Conservation (phyloP, 805 yeast species). For the Yarrowia divulgata region DNA sequence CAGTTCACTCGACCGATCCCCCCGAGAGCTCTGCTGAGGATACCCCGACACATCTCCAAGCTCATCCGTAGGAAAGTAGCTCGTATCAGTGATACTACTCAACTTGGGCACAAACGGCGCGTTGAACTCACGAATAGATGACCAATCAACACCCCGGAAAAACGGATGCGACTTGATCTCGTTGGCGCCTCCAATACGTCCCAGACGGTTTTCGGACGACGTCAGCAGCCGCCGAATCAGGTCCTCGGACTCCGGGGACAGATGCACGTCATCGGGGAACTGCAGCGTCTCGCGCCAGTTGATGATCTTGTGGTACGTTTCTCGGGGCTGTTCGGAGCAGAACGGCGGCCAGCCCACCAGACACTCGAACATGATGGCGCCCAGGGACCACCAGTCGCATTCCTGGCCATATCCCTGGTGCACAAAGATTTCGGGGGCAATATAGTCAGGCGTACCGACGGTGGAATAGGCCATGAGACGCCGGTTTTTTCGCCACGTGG, state of each 20-base stretch:
- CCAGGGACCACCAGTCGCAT: slow-evolving; percentile 98
- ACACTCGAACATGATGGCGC: slow-evolving; percentile 97
- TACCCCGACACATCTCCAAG: slow-evolving; percentile 93
- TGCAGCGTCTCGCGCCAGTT: slow-evolving; percentile 89
- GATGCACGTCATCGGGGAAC: slow-evolving; percentile 90
- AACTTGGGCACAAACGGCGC: slow-evolving; percentile 95
- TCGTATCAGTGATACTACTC: slow-evolving; percentile 90
- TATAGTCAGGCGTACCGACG: slow-evolving; percentile 95
- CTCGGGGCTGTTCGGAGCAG: slow-evolving; percentile 93
- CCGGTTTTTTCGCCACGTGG: slow-evolving; percentile 93
- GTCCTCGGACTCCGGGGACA: slow-evolving; percentile 88
- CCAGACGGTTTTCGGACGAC: slow-evolving; percentile 78
- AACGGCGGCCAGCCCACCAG: slow-evolving; percentile 96
- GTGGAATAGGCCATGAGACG: slow-evolving; percentile 95
- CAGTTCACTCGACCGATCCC: slow-evolving; percentile 59
- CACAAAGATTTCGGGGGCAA: slow-evolving; percentile 92
- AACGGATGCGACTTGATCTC: slow-evolving; percentile 91
- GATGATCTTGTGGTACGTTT: slow-evolving; percentile 87
- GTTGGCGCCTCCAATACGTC: slow-evolving; percentile 89
- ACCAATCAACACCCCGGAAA: slow-evolving; percentile 96
- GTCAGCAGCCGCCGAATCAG: slow-evolving; percentile 78
- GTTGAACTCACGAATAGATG: slow-evolving; percentile 80
- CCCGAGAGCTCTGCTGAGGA: slow-evolving; percentile 60
- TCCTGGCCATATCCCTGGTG: slow-evolving; percentile 96
- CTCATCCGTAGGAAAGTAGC: slow-evolving; percentile 98